Conservation (phyloP, 768 basidiomycete genomes). For the Cyathus striatus region DNA sequence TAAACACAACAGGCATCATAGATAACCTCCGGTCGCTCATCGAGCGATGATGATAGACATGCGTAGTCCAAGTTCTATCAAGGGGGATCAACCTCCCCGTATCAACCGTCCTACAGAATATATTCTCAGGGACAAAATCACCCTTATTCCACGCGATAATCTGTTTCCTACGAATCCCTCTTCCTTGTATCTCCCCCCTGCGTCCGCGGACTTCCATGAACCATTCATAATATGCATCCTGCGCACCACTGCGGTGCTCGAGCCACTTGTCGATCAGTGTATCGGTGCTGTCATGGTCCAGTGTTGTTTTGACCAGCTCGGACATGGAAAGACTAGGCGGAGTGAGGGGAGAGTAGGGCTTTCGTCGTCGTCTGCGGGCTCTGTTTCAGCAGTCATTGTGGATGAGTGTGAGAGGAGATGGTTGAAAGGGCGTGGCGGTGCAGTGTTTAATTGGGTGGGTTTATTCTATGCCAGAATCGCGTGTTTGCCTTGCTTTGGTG, state of each 20-base stretch:
- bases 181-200: constrained; percentile 41
- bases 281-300: constrained; percentile 73
- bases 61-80: constrained; percentile 78
- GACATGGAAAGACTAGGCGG: constrained; percentile 69
- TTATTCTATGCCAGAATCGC: background rate
- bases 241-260: constrained; percentile 54
- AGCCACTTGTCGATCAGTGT: constrained; percentile 83
- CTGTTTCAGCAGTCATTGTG: background rate
- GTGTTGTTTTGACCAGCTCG: constrained; percentile 73
- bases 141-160: constrained; percentile 62
- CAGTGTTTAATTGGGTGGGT: background rate
- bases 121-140: constrained; percentile 73
- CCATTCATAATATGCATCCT: constrained; percentile 76
- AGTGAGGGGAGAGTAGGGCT: constrained; percentile 57
- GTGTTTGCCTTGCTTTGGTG: background rate
- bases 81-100: constrained; percentile 74
- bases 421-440: background rate
- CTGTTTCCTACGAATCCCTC: constrained; percentile 39
- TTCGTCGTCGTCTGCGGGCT: constrained; percentile 22
- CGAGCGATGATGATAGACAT: constrained; percentile 73
- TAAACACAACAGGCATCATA: constrained; percentile 79
- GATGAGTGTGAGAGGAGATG: too few relatives aligned
- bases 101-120: constrained; percentile 76
- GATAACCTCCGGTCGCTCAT: constrained; percentile 68
- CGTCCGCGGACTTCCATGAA: constrained; percentile 66